Evolutionary conservation across 805 yeast genomes (phyloP), one percentile per base, ranked within the genome.

Genomic region (Candida takata): DNA sequence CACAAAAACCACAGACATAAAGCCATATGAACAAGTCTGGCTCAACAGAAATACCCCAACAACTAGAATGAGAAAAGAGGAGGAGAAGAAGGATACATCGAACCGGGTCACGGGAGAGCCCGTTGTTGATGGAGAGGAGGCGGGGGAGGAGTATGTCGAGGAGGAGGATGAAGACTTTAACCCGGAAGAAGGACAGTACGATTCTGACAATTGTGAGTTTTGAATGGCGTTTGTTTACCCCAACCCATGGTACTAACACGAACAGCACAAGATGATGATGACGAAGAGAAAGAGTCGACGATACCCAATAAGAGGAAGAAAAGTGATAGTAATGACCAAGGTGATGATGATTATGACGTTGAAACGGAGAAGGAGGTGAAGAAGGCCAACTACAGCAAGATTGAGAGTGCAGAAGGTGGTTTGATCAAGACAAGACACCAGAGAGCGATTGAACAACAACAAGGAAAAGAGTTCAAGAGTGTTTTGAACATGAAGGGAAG

Each of bases 351-450:
- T 1, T 60, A 51, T 8, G 58, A 49, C 8, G 57, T 45, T 8
- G 67, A 55, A 4, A 61, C 55, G 2, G 65, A 51, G 6, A 60
- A 52, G 3, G 64, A 53, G 17, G 54, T 51, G 6, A 36, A 41
- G 17, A 44, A 33, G 15, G 52, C 57, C 10, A 42, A 49, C 19
- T 81, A 81, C 52, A 62, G 72, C 6, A 58, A 59, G 4, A 72
- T 81, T 6, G 83, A 75, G 42, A 72, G 74, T 51, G 49, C 66
- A 31, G 51, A 63, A 11, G 82, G 80, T n/a, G 81, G 86, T 0
- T 67, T 79, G 36, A 70, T 84, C 24, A 74, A 75, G 48, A 84
- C 95, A 1, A 65, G 95, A 45, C 67, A 73, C 16, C 90, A 79
- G 44, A 57, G 82, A 31, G 60, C 58, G 20, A 41, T 61, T 16